Evolutionary conservation across 2,329 filamentous ascomycete species (phyloP).

Genomic region (Penicillium occitanis): DNA sequence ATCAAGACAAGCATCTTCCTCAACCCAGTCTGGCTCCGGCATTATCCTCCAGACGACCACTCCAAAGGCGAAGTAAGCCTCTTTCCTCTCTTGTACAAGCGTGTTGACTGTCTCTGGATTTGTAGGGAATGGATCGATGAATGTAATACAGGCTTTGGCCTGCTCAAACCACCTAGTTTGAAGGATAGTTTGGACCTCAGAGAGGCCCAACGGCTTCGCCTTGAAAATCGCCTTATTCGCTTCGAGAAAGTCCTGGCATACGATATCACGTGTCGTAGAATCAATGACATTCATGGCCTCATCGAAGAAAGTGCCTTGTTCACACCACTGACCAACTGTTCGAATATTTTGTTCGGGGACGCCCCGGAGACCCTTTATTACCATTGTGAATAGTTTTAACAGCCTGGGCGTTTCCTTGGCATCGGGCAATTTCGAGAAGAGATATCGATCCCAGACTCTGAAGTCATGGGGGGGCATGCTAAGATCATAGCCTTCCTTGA

Average conservation of each 20-base stretch:
- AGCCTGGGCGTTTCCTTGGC: background rate
- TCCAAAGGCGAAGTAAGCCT: background rate
- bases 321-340: background rate
- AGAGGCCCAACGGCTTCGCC: no score
- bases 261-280: background rate
- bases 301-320: background rate
- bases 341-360: background rate
- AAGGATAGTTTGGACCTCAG: no score
- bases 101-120: background rate
- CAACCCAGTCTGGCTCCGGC: no score
- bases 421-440: background rate
- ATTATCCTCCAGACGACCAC: background rate
- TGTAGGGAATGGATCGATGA: no score
- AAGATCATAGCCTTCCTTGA: background rate
- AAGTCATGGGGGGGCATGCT: background rate
- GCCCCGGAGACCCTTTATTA: background rate
- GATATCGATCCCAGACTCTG: background rate
- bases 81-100: background rate
- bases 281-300: background rate
- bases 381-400: background rate
- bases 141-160: background rate
- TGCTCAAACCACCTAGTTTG: background rate
- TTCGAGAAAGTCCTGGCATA: background rate
- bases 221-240: background rate
- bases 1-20: background rate